Percentiles rank a stretch among this genome's conserved stretches.
Evolutionary conservation across 805 yeast genomes (phyloP).

Genomic region (Candida michaelii): DNA sequence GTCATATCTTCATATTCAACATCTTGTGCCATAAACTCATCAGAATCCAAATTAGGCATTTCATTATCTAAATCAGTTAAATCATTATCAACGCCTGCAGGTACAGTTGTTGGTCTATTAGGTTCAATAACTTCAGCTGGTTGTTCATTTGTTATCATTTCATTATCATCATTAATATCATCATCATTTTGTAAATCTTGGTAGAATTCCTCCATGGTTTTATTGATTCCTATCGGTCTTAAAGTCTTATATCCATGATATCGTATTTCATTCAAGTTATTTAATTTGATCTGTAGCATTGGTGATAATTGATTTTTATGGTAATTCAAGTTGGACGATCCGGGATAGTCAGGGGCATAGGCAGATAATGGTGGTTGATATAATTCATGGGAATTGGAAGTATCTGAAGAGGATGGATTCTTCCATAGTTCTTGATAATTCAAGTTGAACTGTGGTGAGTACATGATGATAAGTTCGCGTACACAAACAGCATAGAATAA

Average conservation of each 20-base stretch:
- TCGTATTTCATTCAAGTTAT: slow-evolving; percentile 26
- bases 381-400: slow-evolving; percentile 18
- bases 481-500: neutral
- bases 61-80: slow-evolving; percentile 46
- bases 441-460: slow-evolving; percentile 15
- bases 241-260: slow-evolving; percentile 34
- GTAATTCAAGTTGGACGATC: slow-evolving; percentile 18
- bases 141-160: neutral
- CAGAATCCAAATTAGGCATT: slow-evolving; percentile 42
- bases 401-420: slow-evolving; percentile 6
- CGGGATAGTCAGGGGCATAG: slow-evolving; percentile 48
- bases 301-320: slow-evolving; percentile 9
- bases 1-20: slow-evolving; percentile 49
- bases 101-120: neutral
- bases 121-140: neutral
- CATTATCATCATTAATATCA: slow-evolving; percentile 1
- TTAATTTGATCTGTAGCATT: slow-evolving; percentile 21
- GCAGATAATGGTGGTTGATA: slow-evolving; percentile 57
- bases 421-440: slow-evolving; percentile 16
- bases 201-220: slow-evolving; percentile 41
- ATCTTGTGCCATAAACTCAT: slow-evolving; percentile 46
- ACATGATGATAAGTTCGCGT: slow-evolving; percentile 9
- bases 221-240: slow-evolving; percentile 39
- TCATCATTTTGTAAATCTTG: slow-evolving; percentile 5
- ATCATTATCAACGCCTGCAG: slow-evolving; percentile 13